Evolutionary conservation across 2,329 filamentous ascomycete species (phyloP), one percentile per base, ranked within the genome.

Genomic region (Colletotrichum filicis): DNA sequence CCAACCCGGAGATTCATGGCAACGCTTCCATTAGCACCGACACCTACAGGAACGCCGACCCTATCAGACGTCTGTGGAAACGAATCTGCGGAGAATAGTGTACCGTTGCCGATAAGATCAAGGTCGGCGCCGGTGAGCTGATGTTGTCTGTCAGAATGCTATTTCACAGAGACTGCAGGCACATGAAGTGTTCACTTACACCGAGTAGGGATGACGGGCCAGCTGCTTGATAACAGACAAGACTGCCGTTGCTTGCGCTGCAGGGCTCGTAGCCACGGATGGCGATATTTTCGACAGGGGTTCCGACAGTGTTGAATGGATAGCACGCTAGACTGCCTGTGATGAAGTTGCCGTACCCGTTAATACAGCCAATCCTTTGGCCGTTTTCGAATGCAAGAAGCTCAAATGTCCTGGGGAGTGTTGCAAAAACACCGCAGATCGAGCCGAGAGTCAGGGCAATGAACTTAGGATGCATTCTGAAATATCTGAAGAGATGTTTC

Each of bases 401-500:
- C 57, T 60, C 57, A 12, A 60, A 60, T 5, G 30, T 35, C 9
- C 19, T 22, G 9, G 22, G 22, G n/a, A 60, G 9, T 12, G 57
- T 37, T 22, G 57, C 30, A 19, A 37, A 19, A 5, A 14, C n/a
- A 22, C 30, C 30, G 30, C 9, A 30, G 9, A 42, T 19, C 4
- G 37, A n/a, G 8, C 8, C 4, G 1, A 53, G 7, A 12, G 49
- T 24, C 2, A 24, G 49, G 4, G 2, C 4, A 19, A 53, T 53
- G 49, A 1, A 24, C 3, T 12, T 53, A 3, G 9, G 49, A 5
- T 68, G 77, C 75, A 78, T 1, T 42, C 6, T 19, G 37, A 42
- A 42, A 24, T 24, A 24, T 24, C 22, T 24, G 22, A 24, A 24
- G 22, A 24, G 22, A 24, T 24, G 22, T 24, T 24, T 24, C 22